Base-by-base conservation (phyloP, 1,139 yeast species). In the Debaryomycetaceae sp. region DNA sequence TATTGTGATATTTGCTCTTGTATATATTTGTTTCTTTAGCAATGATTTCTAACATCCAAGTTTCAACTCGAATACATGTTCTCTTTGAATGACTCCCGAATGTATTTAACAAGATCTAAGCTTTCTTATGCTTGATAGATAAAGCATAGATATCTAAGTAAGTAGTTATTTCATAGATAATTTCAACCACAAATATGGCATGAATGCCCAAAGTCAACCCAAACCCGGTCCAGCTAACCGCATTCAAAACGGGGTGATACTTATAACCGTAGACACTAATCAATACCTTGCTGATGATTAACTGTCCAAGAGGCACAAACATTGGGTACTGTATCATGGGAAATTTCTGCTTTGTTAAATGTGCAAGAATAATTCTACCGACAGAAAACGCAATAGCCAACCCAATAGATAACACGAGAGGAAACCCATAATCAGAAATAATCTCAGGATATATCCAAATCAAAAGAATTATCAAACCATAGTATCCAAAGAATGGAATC, bases 301-400 rank as follows among this genome's bases (percentile, higher is more conserved):
- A 56, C 53, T 88, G 94, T 1, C 66, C 54, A 1, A 70, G 28
- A 15, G 97, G 96, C 24, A 84, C 67, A 36, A 78, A 68, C 74
- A 82, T 75, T 33, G 95, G 88, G 24, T 82, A 75, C 45, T 87
- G 87, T 44, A 75, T 51, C 59, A 71, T 65, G 37, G 98, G 98
- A 71, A 86, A 91, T 3, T 65, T 55, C 56, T 87, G 95, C 42
- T 76, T 65, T 0, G 97, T 88, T 53, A 91, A 79, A 61, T 91
- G 97, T 3, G 89, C 94, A 43, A 87, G 73, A 54, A 91, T 91
- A 51, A 91, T 87, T 57, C 95, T 78, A 4, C 98, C 98, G 16
- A 91, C 97, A 2, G 80, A 72, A 53, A 87, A 84, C 0, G 98
- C 96, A 53, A 85, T 67, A 1, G 87, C 74, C 30, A 84, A 72